These are phyloP conservation scores for Phoma herbarum DNA, from an alignment of 2,329 filamentous ascomycete genomes.

Conservation along the genomic window DNA sequence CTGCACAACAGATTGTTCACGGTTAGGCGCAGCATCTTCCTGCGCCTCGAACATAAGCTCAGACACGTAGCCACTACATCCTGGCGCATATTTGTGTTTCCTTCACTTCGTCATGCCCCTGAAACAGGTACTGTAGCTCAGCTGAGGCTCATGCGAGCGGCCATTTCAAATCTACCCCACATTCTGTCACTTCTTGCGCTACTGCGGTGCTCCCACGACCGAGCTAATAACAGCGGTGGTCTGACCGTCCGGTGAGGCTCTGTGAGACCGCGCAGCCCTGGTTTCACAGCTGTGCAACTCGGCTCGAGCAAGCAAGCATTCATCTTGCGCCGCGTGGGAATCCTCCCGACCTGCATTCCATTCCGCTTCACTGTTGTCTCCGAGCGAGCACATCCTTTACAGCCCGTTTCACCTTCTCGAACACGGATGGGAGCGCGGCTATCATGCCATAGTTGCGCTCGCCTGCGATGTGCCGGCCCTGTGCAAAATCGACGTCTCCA, in stretches of 20 bases:
- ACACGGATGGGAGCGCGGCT: constrained; percentile 39
- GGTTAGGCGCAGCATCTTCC: constrained; percentile 36
- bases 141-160: constrained; percentile 31
- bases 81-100: constrained; percentile 19
- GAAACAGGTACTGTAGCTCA: constrained; percentile 23
- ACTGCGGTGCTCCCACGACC: neutral
- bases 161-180: constrained; percentile 34
- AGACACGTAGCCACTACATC: constrained; percentile 19
- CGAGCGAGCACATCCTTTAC: constrained; percentile 37
- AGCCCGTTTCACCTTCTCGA: constrained; percentile 38
- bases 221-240: constrained; percentile 17
- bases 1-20: constrained; percentile 26
- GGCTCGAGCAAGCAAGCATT: constrained; percentile 22
- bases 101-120: constrained; percentile 5
- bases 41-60: constrained; percentile 14
- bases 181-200: constrained; percentile 25
- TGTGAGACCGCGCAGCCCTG: constrained; percentile 16
- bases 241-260: constrained; percentile 35
- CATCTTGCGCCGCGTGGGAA: constrained; percentile 28
- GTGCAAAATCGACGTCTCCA: constrained; percentile 57
- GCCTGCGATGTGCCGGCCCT: constrained; percentile 45
- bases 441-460: constrained; percentile 49
- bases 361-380: constrained; percentile 26
- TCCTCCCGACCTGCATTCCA: constrained; percentile 17
- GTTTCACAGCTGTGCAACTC: constrained; percentile 12